These are phyloP conservation scores for Simplicillium aogashimaense DNA, from an alignment of 2,329 filamentous ascomycete genomes.

Conservation along the genomic window DNA sequence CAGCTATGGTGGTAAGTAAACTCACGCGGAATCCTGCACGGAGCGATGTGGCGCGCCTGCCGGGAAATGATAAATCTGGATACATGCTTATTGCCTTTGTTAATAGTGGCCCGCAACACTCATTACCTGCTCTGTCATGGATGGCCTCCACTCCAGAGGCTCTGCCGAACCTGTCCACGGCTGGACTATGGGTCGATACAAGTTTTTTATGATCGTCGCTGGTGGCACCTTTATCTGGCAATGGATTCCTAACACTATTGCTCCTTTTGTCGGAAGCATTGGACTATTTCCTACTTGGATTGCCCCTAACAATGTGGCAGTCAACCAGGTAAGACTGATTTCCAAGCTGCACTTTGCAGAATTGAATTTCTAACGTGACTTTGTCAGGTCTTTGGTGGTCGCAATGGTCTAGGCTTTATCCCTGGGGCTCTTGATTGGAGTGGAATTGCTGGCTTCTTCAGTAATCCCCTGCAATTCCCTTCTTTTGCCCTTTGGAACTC, in stretches of 20 bases:
- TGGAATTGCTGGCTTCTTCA: slow-evolving; percentile 25
- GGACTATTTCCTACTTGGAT: slow-evolving; percentile 41
- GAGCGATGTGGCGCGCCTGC: too few relatives aligned
- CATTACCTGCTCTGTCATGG: slow-evolving; percentile 52
- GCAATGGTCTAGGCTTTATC: slow-evolving; percentile 40
- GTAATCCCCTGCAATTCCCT: slow-evolving; percentile 27
- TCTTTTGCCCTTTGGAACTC: slow-evolving; percentile 39
- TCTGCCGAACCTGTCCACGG: slow-evolving; percentile 41
- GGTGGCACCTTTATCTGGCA: slow-evolving; percentile 43
- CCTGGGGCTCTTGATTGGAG: slow-evolving; percentile 40
- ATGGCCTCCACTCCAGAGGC: slow-evolving; percentile 53
- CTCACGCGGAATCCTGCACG: too few relatives aligned
- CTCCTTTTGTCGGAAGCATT: slow-evolving; percentile 47
- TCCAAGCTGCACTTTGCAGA: neutral
- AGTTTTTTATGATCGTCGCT: slow-evolving; percentile 44
- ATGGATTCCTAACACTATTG: slow-evolving; percentile 48
- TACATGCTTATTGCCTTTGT: too few relatives aligned
- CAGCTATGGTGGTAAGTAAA: slow-evolving; percentile 41
- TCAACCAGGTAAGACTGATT: slow-evolving; percentile 30
- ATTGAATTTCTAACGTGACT: neutral
- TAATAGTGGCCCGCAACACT: slow-evolving; percentile 43
- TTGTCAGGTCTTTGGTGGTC: slow-evolving; percentile 34
- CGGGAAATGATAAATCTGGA: too few relatives aligned
- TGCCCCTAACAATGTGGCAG: slow-evolving; percentile 36
- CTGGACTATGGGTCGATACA: slow-evolving; percentile 48